Evolutionary conservation across 2,329 filamentous ascomycete genomes (phyloP).

Genomic region (Tolypocladium sp.): DNA sequence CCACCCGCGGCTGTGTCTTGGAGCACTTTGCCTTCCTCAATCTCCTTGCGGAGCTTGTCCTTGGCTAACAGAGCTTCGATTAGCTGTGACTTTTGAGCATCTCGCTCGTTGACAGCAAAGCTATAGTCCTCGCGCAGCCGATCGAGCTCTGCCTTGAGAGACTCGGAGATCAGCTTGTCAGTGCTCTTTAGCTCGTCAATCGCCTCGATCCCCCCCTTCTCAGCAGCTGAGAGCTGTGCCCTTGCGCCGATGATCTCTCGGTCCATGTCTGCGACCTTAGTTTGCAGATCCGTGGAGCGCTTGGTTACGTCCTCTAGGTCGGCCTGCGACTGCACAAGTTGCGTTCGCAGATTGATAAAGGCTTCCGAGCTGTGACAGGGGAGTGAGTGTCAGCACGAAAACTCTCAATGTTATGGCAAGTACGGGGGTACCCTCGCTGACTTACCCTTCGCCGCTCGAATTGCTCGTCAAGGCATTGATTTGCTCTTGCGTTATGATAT

Average conservation of each 20-base stretch:
- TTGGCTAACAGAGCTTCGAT: constrained; percentile 51
- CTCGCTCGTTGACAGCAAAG: constrained; percentile 39
- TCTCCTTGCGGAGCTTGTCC: constrained; percentile 47
- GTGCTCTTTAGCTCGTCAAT: constrained; percentile 50
- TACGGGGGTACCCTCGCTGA: constrained; percentile 15
- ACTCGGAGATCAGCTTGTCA: constrained; percentile 49
- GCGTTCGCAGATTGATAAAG: constrained; percentile 40
- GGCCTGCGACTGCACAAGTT: constrained; percentile 32
- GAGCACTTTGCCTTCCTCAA: constrained; percentile 35
- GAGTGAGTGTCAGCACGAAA: constrained; percentile 29
- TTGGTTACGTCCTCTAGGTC: constrained; percentile 39
- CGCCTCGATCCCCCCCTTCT: constrained; percentile 43
- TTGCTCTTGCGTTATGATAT: constrained; percentile 48
- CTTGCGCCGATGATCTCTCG: constrained; percentile 44
- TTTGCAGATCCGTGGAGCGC: constrained; percentile 33
- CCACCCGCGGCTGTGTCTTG: constrained; percentile 25
- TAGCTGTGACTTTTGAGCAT: constrained; percentile 50
- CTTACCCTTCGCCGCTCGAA: constrained; percentile 47
- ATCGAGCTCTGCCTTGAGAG: constrained; percentile 49
- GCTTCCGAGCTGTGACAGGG: constrained; percentile 41
- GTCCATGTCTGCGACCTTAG: constrained; percentile 41
- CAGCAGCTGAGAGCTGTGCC: constrained; percentile 44
- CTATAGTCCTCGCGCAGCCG: constrained; percentile 42
- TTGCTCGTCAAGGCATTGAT: constrained; percentile 44
- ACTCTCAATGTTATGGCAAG: not conserved